These are phyloP conservation scores for Hirschioporus abietinus DNA, from an alignment of 768 basidiomycete species.

Conservation along the genomic window DNA sequence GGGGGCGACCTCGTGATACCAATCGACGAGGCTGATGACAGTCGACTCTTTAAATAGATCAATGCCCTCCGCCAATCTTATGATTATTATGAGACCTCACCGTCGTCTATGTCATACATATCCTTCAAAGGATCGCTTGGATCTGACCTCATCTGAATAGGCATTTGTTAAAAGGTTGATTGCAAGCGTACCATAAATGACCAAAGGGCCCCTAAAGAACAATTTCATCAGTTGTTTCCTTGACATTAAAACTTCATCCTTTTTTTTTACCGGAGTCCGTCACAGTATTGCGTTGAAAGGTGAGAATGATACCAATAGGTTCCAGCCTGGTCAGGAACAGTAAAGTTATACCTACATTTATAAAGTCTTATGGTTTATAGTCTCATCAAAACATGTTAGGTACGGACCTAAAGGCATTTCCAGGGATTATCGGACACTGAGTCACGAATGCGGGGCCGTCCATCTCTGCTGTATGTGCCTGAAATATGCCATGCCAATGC, in stretches of 20 bases:
- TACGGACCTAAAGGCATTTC: conserved; percentile 25
- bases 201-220: conserved; percentile 31
- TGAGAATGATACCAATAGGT: conserved; percentile 42
- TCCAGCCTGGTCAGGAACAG: conserved; percentile 32
- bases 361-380: neutral
- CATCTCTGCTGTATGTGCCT: conserved; percentile 35
- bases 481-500: conserved; percentile 52
- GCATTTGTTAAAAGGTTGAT: neutral
- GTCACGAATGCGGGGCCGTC: conserved; percentile 38
- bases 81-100: conserved; percentile 10
- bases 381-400: neutral
- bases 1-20: conserved; percentile 25
- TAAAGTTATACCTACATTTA: conserved; percentile 31
- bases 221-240: neutral
- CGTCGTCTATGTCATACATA: conserved; percentile 42
- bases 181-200: conserved; percentile 30
- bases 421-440: conserved; percentile 42
- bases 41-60: conserved; percentile 30
- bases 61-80: neutral
- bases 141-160: conserved; percentile 17
- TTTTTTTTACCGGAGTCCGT: conserved; percentile 8
- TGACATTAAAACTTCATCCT: conserved; percentile 6
- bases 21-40: conserved; percentile 43
- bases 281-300: conserved; percentile 10
- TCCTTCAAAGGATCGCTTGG: conserved; percentile 34